Percentiles rank a stretch among this genome's conserved stretches.
Conservation (phyloP, 2,329 filamentous ascomycete genomes). For the Tolypocladium sp. region DNA sequence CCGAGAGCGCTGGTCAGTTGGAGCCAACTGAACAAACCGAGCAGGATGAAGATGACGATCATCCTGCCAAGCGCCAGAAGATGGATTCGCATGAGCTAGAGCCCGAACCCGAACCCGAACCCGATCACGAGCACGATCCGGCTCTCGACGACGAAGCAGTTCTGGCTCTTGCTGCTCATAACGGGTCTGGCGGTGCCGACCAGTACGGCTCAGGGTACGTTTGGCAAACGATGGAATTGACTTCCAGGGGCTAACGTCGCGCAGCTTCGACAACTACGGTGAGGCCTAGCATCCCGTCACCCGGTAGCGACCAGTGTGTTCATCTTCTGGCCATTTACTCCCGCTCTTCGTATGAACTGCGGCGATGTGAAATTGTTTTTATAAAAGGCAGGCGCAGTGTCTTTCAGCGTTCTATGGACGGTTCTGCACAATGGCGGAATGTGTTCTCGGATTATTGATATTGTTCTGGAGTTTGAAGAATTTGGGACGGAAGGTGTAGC, state of each 20-base stretch:
- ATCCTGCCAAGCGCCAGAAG: conserved; percentile 29
- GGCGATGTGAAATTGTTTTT: neutral
- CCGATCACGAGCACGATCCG: conserved; percentile 20
- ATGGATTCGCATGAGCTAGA: conserved; percentile 18
- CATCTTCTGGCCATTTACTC: neutral
- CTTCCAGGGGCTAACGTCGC: neutral
- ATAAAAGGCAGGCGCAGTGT: neutral
- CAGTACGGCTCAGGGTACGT: conserved; percentile 34
- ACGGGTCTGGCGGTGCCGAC: conserved; percentile 24
- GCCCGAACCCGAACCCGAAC: conserved; percentile 12
- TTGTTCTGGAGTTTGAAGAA: neutral
- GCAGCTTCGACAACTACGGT: conserved; percentile 29
- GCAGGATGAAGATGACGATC: conserved; percentile 22
- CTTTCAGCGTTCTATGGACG: neutral
- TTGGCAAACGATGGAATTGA: neutral
- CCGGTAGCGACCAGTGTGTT: neutral
- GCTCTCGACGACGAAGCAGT: conserved; percentile 39
- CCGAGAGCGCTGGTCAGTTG: conserved; percentile 1
- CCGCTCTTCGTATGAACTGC: neutral
- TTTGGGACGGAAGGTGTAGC: neutral
- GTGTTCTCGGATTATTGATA: neutral
- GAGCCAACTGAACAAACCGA: conserved; percentile 9
- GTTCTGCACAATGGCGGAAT: neutral
- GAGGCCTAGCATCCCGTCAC: conserved; percentile 21
- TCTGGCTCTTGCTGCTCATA: conserved; percentile 36